phyloP scores from a whole-genome alignment of 495 filamentous ascomycete genomes.

The Lophiostoma macrostomum region DNA sequence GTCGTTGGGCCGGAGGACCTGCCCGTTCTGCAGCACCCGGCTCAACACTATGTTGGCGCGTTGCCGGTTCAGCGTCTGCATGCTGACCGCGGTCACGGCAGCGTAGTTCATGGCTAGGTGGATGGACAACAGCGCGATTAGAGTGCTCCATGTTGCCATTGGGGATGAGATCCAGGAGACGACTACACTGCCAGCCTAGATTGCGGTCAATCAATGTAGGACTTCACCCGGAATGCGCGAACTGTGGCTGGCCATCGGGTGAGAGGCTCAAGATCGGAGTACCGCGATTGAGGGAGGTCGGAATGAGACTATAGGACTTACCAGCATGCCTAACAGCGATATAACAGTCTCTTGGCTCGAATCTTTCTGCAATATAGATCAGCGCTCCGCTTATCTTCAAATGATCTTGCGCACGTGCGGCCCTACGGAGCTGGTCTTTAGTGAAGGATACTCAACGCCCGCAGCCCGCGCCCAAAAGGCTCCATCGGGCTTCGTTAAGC shows the following conservation, averaged over 20 bases:
- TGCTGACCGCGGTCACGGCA: constrained; percentile 77
- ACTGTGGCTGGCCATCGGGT: no score
- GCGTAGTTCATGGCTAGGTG: constrained; percentile 82
- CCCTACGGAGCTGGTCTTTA: no score
- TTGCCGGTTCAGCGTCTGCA: constrained; percentile 85
- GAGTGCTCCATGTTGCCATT: constrained; percentile 69
- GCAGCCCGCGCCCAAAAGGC: no score
- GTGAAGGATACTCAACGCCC: no score
- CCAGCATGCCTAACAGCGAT: constrained; percentile 84
- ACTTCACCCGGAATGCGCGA: no score
- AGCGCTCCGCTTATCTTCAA: constrained; percentile 21
- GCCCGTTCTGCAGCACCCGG: constrained; percentile 50
- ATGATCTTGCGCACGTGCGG: constrained; percentile 8
- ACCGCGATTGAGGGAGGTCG: background rate
- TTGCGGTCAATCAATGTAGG: constrained; percentile 20
- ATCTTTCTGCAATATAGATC: constrained; percentile 61
- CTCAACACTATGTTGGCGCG: constrained; percentile 78
- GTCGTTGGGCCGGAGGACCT: constrained; percentile 59
- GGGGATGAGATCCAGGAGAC: constrained; percentile 71
- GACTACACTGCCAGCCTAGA: constrained; percentile 71
- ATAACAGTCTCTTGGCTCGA: constrained; percentile 95
- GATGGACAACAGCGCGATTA: constrained; percentile 65
- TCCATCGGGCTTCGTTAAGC: no score
- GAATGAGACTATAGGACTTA: constrained; percentile 42
- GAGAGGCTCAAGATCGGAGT: no score